Conservation (phyloP, 2,329 filamentous ascomycete genomes). For the Cladosporium sp. region DNA sequence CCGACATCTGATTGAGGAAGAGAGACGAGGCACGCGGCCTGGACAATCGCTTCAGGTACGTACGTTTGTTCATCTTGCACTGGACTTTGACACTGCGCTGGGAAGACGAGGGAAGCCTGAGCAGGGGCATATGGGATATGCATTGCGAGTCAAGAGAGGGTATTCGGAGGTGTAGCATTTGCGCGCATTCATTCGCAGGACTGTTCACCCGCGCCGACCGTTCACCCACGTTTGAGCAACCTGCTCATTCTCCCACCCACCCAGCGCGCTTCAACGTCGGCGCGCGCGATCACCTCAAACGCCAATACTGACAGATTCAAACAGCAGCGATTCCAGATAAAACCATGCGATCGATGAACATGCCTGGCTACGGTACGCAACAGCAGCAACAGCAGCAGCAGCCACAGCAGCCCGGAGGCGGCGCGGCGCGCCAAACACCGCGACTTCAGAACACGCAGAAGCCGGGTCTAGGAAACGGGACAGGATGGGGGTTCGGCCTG, state of each 20-base stretch:
- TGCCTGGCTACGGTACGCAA: conserved; percentile 44
- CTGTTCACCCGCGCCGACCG: neutral
- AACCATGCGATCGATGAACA: conserved; percentile 48
- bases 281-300: neutral
- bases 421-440: conserved; percentile 21
- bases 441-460: conserved; percentile 31
- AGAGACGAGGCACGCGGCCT: too few relatives aligned
- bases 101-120: too few relatives aligned
- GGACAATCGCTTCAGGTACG: too few relatives aligned
- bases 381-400: conserved; percentile 13
- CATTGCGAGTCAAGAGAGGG: neutral
- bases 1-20: too few relatives aligned
- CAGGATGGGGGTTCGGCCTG: conserved; percentile 55
- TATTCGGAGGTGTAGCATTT: neutral
- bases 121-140: too few relatives aligned
- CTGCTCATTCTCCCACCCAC: too few relatives aligned
- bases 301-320: neutral
- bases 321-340: neutral
- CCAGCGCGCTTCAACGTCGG: neutral
- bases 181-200: neutral
- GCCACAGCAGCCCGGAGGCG: conserved; percentile 1
- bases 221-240: too few relatives aligned
- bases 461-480: conserved; percentile 43
- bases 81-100: too few relatives aligned
- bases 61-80: too few relatives aligned